Evolutionary conservation across 129 eudicot species (phyloP).

Genomic region (Solidago caesia): DNA sequence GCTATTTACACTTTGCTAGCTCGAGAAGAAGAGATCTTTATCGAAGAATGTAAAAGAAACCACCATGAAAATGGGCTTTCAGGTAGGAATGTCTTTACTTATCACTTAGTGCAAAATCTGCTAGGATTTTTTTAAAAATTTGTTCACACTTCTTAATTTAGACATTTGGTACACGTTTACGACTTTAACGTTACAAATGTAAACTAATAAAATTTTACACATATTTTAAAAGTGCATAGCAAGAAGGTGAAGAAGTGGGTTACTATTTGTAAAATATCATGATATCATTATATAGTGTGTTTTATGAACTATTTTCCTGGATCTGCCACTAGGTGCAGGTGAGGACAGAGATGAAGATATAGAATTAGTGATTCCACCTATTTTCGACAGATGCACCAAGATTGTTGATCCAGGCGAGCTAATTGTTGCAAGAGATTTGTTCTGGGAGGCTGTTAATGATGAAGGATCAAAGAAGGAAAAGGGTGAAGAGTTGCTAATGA

Average conservation of each 20-base stretch:
- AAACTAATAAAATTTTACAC: too few relatives aligned
- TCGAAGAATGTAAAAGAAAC: slow-evolving; percentile 14
- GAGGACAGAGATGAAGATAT: slow-evolving; percentile 52
- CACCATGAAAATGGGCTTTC: not conserved
- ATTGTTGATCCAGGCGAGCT: slow-evolving; percentile 66
- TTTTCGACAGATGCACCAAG: slow-evolving; percentile 62
- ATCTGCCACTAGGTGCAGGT: not conserved
- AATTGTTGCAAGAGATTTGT: slow-evolving; percentile 59
- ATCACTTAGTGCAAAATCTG: not conserved
- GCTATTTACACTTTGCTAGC: slow-evolving; percentile 57
- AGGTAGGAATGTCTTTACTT: not conserved
- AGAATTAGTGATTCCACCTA: slow-evolving; percentile 73
- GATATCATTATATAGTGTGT: too few relatives aligned
- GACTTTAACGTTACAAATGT: too few relatives aligned
- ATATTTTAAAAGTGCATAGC: too few relatives aligned
- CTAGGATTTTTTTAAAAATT: not conserved
- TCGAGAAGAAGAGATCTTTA: slow-evolving; percentile 64
- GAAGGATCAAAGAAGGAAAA: slow-evolving; percentile 31
- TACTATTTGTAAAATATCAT: too few relatives aligned
- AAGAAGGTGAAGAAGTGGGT: too few relatives aligned
- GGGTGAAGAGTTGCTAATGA: slow-evolving; percentile 56
- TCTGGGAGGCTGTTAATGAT: slow-evolving; percentile 73
- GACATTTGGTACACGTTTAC: too few relatives aligned
- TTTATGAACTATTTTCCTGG: not conserved
- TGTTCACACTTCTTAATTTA: too few relatives aligned